Evolutionary conservation across 805 yeast genomes (phyloP), one percentile per base, ranked within the genome.

Genomic region (Metschnikowia bowlesiae): DNA sequence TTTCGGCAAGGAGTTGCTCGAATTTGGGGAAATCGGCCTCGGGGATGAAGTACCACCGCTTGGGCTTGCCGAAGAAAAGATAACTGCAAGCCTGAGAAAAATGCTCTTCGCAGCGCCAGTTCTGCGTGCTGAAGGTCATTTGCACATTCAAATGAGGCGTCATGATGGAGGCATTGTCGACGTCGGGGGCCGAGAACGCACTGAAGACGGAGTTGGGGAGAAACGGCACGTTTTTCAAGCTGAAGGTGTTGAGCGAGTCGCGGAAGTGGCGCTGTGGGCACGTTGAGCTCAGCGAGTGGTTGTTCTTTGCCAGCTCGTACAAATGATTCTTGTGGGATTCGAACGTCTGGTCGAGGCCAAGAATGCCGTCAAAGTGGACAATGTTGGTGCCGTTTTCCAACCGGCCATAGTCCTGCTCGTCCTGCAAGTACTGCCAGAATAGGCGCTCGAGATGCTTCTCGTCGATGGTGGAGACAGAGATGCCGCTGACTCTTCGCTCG

Each of bases 41-140:
- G 0, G 85, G 78, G n/a, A 85, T 73, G 49, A 83, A 75, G 53
- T 81, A 83, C 87, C 89, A 83, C 16, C 78, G 58, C 58, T 76
- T 79, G 11, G 71, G 59, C 6, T 78, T 78, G 2, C 90, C 91
- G 44, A 71, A 55, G 54, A 81, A 82, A 42, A 75, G 79, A 53
- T 75, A 84, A 58, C 80, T 82, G 30, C 76, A 66, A 9, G 70
- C 60, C 40, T 81, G 81, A 2, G 84, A 62, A 62, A 78, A 80
- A 53, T 81, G 85, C 54, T 85, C 90, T 55, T 81, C 87, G 48
- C 75, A 63, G 18, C 66, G 63, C 89, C 89, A 85, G 40, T 79
- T 73, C 46, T 76, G 76, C 2, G 79, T 66, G 45, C 84, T 74
- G 53, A 76, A 79, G 2, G 81, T 67, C 80, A 78, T 78, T 1